Conservation (phyloP, 1,284 basidiomycete genomes). For the Sanguinoderma infundibulare region DNA sequence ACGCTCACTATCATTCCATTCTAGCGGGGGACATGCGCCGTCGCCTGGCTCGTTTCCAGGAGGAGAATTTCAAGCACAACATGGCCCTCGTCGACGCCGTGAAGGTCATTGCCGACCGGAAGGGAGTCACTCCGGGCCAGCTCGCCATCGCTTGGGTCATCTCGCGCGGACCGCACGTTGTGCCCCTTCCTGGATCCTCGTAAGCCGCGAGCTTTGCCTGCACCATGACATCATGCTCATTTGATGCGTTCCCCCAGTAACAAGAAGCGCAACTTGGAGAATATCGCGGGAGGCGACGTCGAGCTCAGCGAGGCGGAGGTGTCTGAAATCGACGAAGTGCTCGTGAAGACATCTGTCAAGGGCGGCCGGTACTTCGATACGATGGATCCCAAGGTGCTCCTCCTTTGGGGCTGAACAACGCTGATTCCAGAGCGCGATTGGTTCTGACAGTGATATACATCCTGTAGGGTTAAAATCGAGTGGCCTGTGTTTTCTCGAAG, state of each 20-base stretch:
- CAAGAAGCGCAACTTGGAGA: slow-evolving; percentile 47
- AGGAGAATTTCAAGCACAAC: slow-evolving; percentile 55
- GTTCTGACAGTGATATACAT: neutral
- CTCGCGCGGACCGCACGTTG: slow-evolving; percentile 47
- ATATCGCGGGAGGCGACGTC: slow-evolving; percentile 47
- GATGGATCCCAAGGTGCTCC: slow-evolving; percentile 11
- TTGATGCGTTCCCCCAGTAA: slow-evolving; percentile 31
- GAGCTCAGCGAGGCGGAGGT: slow-evolving; percentile 44
- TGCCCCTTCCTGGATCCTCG: slow-evolving; percentile 62
- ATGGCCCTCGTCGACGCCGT: slow-evolving; percentile 54
- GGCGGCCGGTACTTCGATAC: slow-evolving; percentile 37
- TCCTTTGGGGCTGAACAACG: neutral
- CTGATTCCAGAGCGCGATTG: too few relatives aligned
- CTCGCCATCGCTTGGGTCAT: slow-evolving; percentile 67
- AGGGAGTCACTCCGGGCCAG: slow-evolving; percentile 57
- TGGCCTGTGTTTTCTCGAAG: too few relatives aligned
- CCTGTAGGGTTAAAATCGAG: too few relatives aligned
- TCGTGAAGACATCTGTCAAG: slow-evolving; percentile 33
- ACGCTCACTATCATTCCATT: neutral
- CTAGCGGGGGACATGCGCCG: slow-evolving; percentile 42
- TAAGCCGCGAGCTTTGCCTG: slow-evolving; percentile 34
- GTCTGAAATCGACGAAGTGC: slow-evolving; percentile 38
- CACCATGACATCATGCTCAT: slow-evolving; percentile 48
- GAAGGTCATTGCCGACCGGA: slow-evolving; percentile 48
- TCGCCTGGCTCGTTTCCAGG: slow-evolving; percentile 39